phyloP scores from a whole-genome alignment of 768 basidiomycete genomes.

The Myochromella boudieri region DNA sequence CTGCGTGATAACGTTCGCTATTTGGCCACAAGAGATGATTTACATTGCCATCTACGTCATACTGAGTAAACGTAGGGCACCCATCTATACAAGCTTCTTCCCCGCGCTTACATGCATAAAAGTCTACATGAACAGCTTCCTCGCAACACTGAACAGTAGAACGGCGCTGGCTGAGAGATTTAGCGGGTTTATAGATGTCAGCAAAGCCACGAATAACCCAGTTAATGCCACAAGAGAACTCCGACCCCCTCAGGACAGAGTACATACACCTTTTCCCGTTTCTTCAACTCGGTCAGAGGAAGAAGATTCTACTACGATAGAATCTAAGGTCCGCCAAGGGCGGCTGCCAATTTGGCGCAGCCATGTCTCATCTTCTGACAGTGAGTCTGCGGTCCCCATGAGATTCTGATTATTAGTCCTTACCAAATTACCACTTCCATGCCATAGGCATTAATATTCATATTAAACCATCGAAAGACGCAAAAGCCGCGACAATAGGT shows the following conservation, averaged over 20 bases:
- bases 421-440: too few relatives aligned
- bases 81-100: background rate
- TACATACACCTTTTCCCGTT: too few relatives aligned
- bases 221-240: too few relatives aligned
- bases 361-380: background rate
- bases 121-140: background rate
- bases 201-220: background rate
- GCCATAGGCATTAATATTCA: too few relatives aligned
- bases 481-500: too few relatives aligned
- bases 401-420: too few relatives aligned
- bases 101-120: background rate
- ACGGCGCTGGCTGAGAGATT: background rate
- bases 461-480: too few relatives aligned
- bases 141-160: background rate
- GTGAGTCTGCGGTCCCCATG: background rate
- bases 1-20: slow-evolving; percentile 7
- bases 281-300: too few relatives aligned
- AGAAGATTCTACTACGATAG: background rate
- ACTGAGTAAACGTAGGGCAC: slow-evolving; percentile 7
- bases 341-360: background rate
- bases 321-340: background rate
- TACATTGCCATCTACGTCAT: slow-evolving; percentile 12
- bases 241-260: too few relatives aligned
- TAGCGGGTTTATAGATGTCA: background rate
- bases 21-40: slow-evolving; percentile 9